These are phyloP conservation scores for Cucurbitaria berberidis DNA, from an alignment of 2,329 filamentous ascomycete species.

Conservation along the genomic window DNA sequence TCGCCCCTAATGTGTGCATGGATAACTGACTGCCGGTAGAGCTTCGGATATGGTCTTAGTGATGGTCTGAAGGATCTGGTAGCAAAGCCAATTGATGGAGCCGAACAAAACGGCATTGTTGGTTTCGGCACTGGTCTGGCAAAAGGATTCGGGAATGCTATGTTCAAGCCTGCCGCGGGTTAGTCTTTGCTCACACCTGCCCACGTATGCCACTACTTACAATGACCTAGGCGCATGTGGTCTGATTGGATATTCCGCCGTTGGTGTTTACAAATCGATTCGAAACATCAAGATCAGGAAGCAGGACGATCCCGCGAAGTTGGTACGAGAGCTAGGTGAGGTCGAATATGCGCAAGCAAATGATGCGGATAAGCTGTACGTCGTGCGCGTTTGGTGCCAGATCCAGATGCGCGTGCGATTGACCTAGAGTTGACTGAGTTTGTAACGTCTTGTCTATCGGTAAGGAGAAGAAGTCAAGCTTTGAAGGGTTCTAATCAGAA, in stretches of 20 bases:
- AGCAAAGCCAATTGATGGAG: slow-evolving; percentile 75
- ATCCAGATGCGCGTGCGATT: slow-evolving; percentile 24
- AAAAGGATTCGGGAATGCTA: slow-evolving; percentile 72
- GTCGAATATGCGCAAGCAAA: slow-evolving; percentile 21
- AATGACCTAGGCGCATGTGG: slow-evolving; percentile 57
- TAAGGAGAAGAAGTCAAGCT: too few relatives aligned
- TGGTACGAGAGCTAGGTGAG: slow-evolving; percentile 22
- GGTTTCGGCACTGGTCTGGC: slow-evolving; percentile 79
- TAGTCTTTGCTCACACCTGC: not conserved
- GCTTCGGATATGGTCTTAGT: slow-evolving; percentile 75
- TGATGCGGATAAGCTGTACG: slow-evolving; percentile 23
- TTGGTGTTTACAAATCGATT: slow-evolving; percentile 66
- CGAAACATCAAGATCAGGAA: slow-evolving; percentile 25
- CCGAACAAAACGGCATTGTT: slow-evolving; percentile 63
- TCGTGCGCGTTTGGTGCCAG: slow-evolving; percentile 33
- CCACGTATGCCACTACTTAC: slow-evolving; percentile 2
- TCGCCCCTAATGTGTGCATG: not conserved
- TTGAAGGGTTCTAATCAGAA: too few relatives aligned
- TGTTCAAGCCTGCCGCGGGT: slow-evolving; percentile 71
- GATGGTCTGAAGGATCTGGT: slow-evolving; percentile 80
- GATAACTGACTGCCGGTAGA: slow-evolving; percentile 45
- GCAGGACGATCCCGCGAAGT: slow-evolving; percentile 15
- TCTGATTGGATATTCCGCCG: slow-evolving; percentile 65
- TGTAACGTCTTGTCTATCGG: too few relatives aligned
- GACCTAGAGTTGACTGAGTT: not conserved